Evolutionary conservation across 345 rosid genomes (phyloP), one percentile per base, ranked within the genome.

Genomic region (Pugionium dolabratum): DNA sequence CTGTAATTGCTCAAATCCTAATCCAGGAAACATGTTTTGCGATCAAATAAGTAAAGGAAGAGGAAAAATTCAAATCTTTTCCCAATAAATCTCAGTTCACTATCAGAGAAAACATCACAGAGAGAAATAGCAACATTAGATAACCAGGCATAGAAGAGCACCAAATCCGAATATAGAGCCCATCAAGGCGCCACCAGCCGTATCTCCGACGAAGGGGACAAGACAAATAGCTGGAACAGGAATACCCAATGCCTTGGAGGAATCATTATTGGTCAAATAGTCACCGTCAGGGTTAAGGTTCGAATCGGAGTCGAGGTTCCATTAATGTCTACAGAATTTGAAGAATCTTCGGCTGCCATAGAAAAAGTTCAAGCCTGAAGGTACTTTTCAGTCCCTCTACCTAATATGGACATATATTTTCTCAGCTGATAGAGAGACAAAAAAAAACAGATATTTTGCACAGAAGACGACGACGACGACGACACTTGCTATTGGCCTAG

Each of bases 151-250:
- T 3, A 55, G 9, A 27, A 51, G 61, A 7, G 30, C 8, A 90
- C 99, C 97, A 62, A 78, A 90, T 64, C 96, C 96, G 59, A 86
- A 86, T 54, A 90, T 80, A 63, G 95, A 84, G 66, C 97, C 96
- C 91, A 84, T 82, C 52, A 94, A 70, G 51, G 93, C 93, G 56
- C 99, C 99, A n/a, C 84, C 86, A 34, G 85, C 86, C 49, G 97
- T 72, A 81, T 90, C 96, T 42, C 82, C 84, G 0, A 84, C 90
- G 75, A 81, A 86, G 46, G 84, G 86, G 64, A 82, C 37, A 71
- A 94, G 74, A 71, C 99, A 94, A 49, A 85, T 86, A 43, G 80
- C 84, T 8, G 89, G 85, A 43, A 84, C 66, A 28, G 85, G 82
- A 66, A 78, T 75, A 44, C 18, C 48, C 56, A 83, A 11, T 40